Conservation (phyloP, 2,329 filamentous ascomycete species). For the Colletotrichum karsti region DNA sequence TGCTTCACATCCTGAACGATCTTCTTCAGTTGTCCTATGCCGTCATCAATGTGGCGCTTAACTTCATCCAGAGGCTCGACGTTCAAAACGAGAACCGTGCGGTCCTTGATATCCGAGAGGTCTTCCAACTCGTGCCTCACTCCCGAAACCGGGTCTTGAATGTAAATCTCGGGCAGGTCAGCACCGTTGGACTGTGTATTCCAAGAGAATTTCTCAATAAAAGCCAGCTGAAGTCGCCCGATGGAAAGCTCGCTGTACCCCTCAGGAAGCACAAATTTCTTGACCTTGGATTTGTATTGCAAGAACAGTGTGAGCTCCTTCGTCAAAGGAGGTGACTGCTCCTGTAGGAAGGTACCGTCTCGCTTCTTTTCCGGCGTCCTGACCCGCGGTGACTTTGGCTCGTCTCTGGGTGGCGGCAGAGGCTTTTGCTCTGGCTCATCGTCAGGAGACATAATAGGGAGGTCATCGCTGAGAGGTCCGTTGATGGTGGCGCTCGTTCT, state of each 20-base stretch:
- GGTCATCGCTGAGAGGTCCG: constrained; percentile 61
- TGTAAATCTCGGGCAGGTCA: constrained; percentile 96
- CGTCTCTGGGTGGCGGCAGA: constrained; percentile 31
- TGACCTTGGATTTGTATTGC: constrained; percentile 96
- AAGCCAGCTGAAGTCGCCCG: constrained; percentile 89
- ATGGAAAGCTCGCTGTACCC: constrained; percentile 87
- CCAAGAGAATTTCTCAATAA: constrained; percentile 99
- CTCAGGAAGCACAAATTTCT: constrained; percentile 90
- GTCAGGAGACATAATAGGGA: constrained; percentile 43
- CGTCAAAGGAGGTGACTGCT: constrained; percentile 72
- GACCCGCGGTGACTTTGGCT: constrained; percentile 35
- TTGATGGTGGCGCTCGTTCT: constrained; percentile 66
- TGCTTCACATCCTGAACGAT: constrained; percentile 89
- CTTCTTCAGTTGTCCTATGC: constrained; percentile 79
- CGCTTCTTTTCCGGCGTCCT: constrained; percentile 54
- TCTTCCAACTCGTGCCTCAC: constrained; percentile 98
- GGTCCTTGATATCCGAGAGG: constrained; percentile 90
- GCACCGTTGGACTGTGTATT: constrained; percentile 94
- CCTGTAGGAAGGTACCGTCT: constrained; percentile 62
- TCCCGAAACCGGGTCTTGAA: constrained; percentile 94
- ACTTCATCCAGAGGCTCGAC: constrained; percentile 94
- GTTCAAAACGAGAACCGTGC: constrained; percentile 93
- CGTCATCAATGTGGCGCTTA: constrained; percentile 94
- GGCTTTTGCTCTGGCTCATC: constrained; percentile 38
- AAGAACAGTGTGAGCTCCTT: constrained; percentile 94